Base-by-base conservation (phyloP, 805 yeast species). In the Candida boleticola region DNA sequence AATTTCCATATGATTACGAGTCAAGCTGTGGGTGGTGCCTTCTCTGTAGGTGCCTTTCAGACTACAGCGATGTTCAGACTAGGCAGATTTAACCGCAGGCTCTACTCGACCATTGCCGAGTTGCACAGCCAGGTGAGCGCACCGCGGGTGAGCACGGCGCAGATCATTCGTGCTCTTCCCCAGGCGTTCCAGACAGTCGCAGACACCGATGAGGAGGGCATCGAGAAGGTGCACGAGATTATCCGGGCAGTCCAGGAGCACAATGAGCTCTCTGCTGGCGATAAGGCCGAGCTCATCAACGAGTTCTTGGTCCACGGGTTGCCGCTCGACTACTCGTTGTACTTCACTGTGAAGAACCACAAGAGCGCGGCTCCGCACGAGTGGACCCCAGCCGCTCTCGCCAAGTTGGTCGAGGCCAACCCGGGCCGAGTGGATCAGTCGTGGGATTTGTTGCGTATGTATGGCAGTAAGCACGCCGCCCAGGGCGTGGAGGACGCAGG, bases 351-450 rank as follows among this genome's bases (percentile, higher is more conserved):
- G 16, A 50, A 54, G 22, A 47, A 52, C 17, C 49, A 45, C 16
- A 50, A 46, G 17, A 11, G 27, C 11, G 27, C 27, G 7, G 36
- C 48, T 9, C 54, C 47, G 39, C 42, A 45, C 17, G 46, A 41
- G 9, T 38, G 41, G 41, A 49, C 57, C 5, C 42, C 57, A 5
- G 20, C 38, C 9, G 29, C 45, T 4, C 35, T 42, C 11, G 29
- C 19, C 11, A 37, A 45, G 41, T 57, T 77, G 20, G 60, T 77
- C 4, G 53, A 54, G 25, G 46, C 62, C 31, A 79, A 79, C 47
- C 81, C 82, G 2, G 83, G 82, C 10, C 60, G 84, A 42, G 82
- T 73, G 1, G 60, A 61, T 38, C 57, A 66, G n/a, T 68, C 80
- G 14, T 68, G 74, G 71, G 80, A 77, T 39, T 50, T 78, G 9